A percentile compares a stretch with the other conserved stretches of the same genome.
Evolutionary conservation across 1,139 yeast genomes (phyloP).

Genomic region (Blastobotrys elegans): DNA sequence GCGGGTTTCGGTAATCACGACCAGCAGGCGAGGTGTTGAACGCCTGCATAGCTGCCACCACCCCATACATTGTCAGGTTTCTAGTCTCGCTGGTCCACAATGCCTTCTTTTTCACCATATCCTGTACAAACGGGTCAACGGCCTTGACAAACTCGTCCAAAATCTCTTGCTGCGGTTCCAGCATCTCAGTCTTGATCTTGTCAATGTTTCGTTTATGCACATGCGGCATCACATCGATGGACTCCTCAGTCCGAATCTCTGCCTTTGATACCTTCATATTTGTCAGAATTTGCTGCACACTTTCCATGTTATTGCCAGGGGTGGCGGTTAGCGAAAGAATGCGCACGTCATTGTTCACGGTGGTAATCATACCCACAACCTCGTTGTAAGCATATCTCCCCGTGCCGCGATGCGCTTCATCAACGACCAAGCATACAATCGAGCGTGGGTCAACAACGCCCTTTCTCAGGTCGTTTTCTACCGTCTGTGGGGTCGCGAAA

Average conservation of each 20-base stretch:
- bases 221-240: slow-evolving; percentile 73
- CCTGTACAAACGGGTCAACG: slow-evolving; percentile 55
- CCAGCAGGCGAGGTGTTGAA: slow-evolving; percentile 12
- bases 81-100: slow-evolving; percentile 64
- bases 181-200: slow-evolving; percentile 50
- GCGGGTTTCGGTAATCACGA: slow-evolving; percentile 19
- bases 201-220: slow-evolving; percentile 67
- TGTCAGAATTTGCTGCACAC: slow-evolving; percentile 78
- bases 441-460: slow-evolving; percentile 74
- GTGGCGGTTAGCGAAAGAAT: slow-evolving; percentile 91
- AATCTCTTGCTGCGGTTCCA: slow-evolving; percentile 50
- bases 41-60: slow-evolving; percentile 61
- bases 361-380: slow-evolving; percentile 60
- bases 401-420: slow-evolving; percentile 93
- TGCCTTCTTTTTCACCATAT: slow-evolving; percentile 60
- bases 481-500: slow-evolving; percentile 95
- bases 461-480: slow-evolving; percentile 75
- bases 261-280: slow-evolving; percentile 69
- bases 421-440: slow-evolving; percentile 73
- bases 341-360: slow-evolving; percentile 64
- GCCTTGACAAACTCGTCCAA: slow-evolving; percentile 54
- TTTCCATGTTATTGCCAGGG: slow-evolving; percentile 82
- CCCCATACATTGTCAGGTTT: slow-evolving; percentile 43
- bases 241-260: slow-evolving; percentile 82
- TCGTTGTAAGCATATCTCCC: slow-evolving; percentile 88